Evolutionary conservation across 495 filamentous ascomycete genomes (phyloP).

Genomic region (Halenospora varia): DNA sequence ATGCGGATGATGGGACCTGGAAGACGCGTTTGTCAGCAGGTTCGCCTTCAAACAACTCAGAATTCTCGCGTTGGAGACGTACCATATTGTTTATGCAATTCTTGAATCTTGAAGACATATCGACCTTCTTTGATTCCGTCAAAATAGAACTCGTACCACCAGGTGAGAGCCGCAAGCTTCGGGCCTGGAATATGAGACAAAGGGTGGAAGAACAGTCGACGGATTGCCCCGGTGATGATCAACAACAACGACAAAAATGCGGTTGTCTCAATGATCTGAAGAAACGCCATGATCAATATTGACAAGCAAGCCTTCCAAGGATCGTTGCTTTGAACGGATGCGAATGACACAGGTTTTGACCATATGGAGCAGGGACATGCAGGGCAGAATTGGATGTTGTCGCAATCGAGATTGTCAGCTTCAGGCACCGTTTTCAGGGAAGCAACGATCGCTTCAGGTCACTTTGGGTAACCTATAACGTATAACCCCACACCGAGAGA

Average conservation of each 20-base stretch:
- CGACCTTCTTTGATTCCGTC: slow-evolving; percentile 4
- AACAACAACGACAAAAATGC: slow-evolving; percentile 19
- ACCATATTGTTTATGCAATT: slow-evolving; percentile 27
- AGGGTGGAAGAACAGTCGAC: slow-evolving; percentile 37
- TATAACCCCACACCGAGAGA: too few species aligned
- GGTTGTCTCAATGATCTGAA: slow-evolving; percentile 17
- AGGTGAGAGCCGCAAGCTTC: slow-evolving; percentile 38
- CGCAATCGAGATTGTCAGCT: too few species aligned
- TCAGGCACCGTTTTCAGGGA: too few species aligned
- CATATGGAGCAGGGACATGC: too few species aligned
- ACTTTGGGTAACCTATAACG: too few species aligned
- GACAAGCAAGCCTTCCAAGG: too few species aligned
- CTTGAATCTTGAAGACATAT: slow-evolving; percentile 21
- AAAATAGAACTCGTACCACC: slow-evolving; percentile 34
- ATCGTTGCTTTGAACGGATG: too few species aligned
- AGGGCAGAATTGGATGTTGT: too few species aligned
- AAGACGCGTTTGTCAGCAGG: slow-evolving; percentile 34
- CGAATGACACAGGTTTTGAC: too few species aligned
- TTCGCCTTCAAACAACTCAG: not conserved
- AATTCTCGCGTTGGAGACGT: slow-evolving; percentile 6
- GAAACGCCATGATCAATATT: slow-evolving; percentile 29
- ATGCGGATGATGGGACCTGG: slow-evolving; percentile 53
- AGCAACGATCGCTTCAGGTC: too few species aligned
- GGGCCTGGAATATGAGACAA: slow-evolving; percentile 43
- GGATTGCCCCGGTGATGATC: not conserved